Percentiles rank a stretch among this genome's conserved stretches.
These are phyloP conservation scores for Xylaria acuta DNA, from an alignment of 495 filamentous ascomycete species.

Conservation along the genomic window DNA sequence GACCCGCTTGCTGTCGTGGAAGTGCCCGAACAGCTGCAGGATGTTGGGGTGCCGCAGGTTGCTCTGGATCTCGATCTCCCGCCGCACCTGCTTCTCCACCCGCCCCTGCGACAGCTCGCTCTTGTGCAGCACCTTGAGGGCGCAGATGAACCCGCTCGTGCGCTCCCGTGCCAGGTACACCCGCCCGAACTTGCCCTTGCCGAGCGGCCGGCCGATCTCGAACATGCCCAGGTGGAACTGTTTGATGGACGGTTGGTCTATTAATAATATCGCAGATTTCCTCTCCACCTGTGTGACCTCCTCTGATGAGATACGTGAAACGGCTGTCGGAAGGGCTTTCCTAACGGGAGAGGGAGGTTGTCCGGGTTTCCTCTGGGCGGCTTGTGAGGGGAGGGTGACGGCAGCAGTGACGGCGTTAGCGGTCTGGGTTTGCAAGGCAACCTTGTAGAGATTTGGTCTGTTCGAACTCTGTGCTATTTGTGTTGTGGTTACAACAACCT, in stretches of 20 bases:
- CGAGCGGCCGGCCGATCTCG: constrained; percentile 93
- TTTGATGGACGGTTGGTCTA: constrained; percentile 67
- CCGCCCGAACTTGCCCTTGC: constrained; percentile 96
- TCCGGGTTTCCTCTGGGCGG: constrained; percentile 57
- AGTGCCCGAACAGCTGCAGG: constrained; percentile 90
- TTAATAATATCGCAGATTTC: constrained; percentile 53
- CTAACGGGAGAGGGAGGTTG: constrained; percentile 45
- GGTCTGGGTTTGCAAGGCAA: constrained; percentile 76
- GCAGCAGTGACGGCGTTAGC: constrained; percentile 62
- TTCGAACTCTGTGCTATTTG: constrained; percentile 64
- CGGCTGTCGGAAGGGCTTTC: constrained; percentile 42
- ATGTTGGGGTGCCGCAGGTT: constrained; percentile 97
- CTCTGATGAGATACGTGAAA: constrained; percentile 57
- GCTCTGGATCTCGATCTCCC: constrained; percentile 97
- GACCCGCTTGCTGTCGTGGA: constrained; percentile 95
- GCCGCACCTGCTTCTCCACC: constrained; percentile 95
- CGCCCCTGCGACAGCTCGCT: constrained; percentile 84
- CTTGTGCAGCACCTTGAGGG: constrained; percentile 96
- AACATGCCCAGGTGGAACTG: constrained; percentile 98
- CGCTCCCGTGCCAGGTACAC: constrained; percentile 95
- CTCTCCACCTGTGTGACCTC: constrained; percentile 59
- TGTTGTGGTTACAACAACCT: constrained; percentile 60
- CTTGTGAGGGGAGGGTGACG: constrained; percentile 71
- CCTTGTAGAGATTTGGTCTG: constrained; percentile 76
- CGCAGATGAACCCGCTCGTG: constrained; percentile 89